Percentiles rank a stretch among this genome's conserved stretches.
Evolutionary conservation across 192 early-diverging fungal species (phyloP).

Genomic region (Coemansia asiatica): DNA sequence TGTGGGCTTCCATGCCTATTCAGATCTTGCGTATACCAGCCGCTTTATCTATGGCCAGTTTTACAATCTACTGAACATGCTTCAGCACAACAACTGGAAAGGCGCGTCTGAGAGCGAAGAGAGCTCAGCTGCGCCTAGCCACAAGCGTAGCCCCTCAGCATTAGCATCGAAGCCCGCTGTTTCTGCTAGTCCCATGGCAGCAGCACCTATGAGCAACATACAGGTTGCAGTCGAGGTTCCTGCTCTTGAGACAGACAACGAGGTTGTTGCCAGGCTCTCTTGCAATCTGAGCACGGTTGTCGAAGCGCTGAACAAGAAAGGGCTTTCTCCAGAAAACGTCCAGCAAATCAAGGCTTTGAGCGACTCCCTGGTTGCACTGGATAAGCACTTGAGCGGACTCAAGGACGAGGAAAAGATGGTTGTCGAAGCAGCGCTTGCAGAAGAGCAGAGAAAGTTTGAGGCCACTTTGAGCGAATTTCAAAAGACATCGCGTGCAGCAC

Average conservation of each 20-base stretch:
- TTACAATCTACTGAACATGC: conserved; percentile 54
- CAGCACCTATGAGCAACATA: conserved; percentile 27
- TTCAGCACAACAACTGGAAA: conserved; percentile 49
- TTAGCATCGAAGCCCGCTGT: not conserved
- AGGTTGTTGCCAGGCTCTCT: conserved; percentile 31
- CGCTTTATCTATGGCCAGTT: conserved; percentile 54
- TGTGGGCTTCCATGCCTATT: conserved; percentile 61
- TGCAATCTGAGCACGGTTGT: conserved; percentile 36
- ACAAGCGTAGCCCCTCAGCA: conserved; percentile 7
- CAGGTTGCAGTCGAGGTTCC: conserved; percentile 52
- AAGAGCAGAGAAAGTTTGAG: conserved; percentile 61
- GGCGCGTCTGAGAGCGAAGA: conserved; percentile 38
- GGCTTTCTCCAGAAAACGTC: conserved; percentile 40
- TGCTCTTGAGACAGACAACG: conserved; percentile 37
- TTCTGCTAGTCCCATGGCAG: conserved; percentile 9
- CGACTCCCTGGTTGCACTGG: conserved; percentile 54
- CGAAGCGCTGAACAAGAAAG: conserved; percentile 35
- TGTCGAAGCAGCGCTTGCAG: conserved; percentile 60
- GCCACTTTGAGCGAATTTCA: conserved; percentile 53
- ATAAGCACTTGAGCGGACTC: conserved; percentile 52
- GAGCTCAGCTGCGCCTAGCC: conserved; percentile 11
- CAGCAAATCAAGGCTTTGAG: conserved; percentile 47
- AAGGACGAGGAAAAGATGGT: conserved; percentile 50
- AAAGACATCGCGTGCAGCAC: conserved; percentile 49
- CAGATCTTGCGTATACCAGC: conserved; percentile 48